Percentiles rank a stretch among this genome's conserved stretches.
Evolutionary conservation across 257 asterid genomes (phyloP).

Genomic region (Plantago major): DNA sequence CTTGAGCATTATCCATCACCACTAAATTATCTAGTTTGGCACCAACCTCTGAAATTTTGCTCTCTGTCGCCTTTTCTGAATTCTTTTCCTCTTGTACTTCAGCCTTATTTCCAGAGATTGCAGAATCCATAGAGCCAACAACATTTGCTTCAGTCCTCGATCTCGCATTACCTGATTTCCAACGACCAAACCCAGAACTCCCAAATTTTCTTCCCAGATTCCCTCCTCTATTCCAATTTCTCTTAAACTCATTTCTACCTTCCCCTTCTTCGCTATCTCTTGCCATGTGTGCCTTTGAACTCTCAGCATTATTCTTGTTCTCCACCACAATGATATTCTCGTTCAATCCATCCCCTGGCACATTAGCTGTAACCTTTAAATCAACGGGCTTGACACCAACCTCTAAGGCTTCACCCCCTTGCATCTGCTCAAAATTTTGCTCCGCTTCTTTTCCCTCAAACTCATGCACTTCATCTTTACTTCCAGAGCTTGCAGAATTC

Average conservation of each 20-base stretch:
- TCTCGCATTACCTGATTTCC: slow-evolving; percentile 15
- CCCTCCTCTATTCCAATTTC: slow-evolving; percentile 13
- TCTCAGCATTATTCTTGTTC: slow-evolving; percentile 1
- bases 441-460: slow-evolving; percentile 13
- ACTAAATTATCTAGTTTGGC: slow-evolving; percentile 9
- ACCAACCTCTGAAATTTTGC: slow-evolving; percentile 9
- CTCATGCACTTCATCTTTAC: not conserved
- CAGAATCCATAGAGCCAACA: not conserved
- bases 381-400: slow-evolving; percentile 13
- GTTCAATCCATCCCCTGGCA: slow-evolving; percentile 17
- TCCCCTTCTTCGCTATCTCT: slow-evolving; percentile 19
- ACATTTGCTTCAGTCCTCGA: slow-evolving; percentile 3
- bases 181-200: not conserved
- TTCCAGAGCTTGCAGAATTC: not conserved
- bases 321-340: slow-evolving; percentile 16
- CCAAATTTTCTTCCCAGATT: slow-evolving; percentile 13
- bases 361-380: slow-evolving; percentile 9
- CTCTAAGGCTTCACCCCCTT: slow-evolving; percentile 12
- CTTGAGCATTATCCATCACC: slow-evolving; percentile 14
- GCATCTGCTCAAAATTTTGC: slow-evolving; percentile 6
- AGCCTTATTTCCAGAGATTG: too few relatives aligned
- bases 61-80: slow-evolving; percentile 10
- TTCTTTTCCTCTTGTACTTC: too few relatives aligned
- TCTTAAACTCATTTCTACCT: slow-evolving; percentile 10
- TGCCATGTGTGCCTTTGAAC: slow-evolving; percentile 16